These are phyloP conservation scores for Metschnikowia baotianmanensis DNA, from an alignment of 805 yeast genomes.

Conservation along the genomic window DNA sequence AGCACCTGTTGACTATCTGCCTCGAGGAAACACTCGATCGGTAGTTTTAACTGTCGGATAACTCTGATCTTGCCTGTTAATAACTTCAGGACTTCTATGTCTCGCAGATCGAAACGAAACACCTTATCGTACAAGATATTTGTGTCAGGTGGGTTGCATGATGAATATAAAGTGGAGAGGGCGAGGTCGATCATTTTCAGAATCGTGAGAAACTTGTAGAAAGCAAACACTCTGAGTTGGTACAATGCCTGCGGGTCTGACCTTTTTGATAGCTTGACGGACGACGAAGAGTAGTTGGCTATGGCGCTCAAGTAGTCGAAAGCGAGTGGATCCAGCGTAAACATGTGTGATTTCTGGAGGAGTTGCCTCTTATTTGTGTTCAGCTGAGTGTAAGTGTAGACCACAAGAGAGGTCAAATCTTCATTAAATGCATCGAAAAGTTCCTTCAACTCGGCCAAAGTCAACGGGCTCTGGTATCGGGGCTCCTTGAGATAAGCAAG, in stretches of 20 bases:
- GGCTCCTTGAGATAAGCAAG: slow-evolving; percentile 41
- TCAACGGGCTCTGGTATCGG: slow-evolving; percentile 40
- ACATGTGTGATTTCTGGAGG: slow-evolving; percentile 28
- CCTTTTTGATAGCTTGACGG: slow-evolving; percentile 36
- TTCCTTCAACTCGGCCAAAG: slow-evolving; percentile 32
- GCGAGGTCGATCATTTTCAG: slow-evolving; percentile 34
- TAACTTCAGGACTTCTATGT: slow-evolving; percentile 35
- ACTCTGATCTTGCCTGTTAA: slow-evolving; percentile 32
- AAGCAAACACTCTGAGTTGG: slow-evolving; percentile 41
- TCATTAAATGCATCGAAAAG: slow-evolving; percentile 36
- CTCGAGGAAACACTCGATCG: slow-evolving; percentile 32
- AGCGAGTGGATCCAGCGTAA: slow-evolving; percentile 27
- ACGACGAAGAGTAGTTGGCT: slow-evolving; percentile 36
- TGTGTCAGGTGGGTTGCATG: slow-evolving; percentile 27
- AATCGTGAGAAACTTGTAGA: slow-evolving; percentile 38
- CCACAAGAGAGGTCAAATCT: slow-evolving; percentile 36
- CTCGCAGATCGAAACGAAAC: slow-evolving; percentile 38
- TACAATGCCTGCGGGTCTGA: slow-evolving; percentile 35
- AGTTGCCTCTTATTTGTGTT: slow-evolving; percentile 39
- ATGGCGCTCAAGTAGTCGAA: slow-evolving; percentile 44
- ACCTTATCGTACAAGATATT: slow-evolving; percentile 37
- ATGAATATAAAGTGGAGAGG: slow-evolving; percentile 28
- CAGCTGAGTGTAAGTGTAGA: slow-evolving; percentile 36
- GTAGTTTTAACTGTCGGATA: slow-evolving; percentile 26
- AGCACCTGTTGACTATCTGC: slow-evolving; percentile 12